These are phyloP conservation scores for Candida maris DNA, from an alignment of 805 yeast genomes.

Conservation along the genomic window DNA sequence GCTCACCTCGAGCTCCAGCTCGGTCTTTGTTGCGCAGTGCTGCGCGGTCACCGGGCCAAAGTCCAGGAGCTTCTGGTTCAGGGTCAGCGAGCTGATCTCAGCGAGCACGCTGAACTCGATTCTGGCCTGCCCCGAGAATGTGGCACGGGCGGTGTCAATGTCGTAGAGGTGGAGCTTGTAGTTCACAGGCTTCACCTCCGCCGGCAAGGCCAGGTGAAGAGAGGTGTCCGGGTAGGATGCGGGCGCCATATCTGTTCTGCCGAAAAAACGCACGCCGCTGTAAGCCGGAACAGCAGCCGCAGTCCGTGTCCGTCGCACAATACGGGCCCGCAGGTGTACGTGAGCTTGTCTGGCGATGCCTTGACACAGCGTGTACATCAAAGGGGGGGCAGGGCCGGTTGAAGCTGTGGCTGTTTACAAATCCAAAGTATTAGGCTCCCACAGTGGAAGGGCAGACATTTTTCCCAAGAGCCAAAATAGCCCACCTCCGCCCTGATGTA, in stretches of 20 bases:
- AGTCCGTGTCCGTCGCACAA: too few species aligned
- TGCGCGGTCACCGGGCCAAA: slow-evolving; percentile 25
- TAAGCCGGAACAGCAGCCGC: too few species aligned
- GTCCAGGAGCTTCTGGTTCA: slow-evolving; percentile 46
- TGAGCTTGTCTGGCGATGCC: too few species aligned
- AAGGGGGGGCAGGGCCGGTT: too few species aligned
- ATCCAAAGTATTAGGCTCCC: too few species aligned
- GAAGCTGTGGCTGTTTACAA: too few species aligned
- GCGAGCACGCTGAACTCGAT: slow-evolving; percentile 45
- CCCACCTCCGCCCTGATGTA: too few species aligned
- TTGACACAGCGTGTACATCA: too few species aligned
- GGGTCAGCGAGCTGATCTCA: slow-evolving; percentile 41
- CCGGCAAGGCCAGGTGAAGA: slow-evolving; percentile 45
- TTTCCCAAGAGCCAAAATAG: too few species aligned
- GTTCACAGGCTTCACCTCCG: slow-evolving; percentile 64
- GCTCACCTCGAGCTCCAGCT: slow-evolving; percentile 21
- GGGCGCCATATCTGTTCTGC: slow-evolving; percentile 2
- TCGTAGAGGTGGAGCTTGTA: slow-evolving; percentile 61
- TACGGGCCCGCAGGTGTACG: too few species aligned
- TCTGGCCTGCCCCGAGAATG: slow-evolving; percentile 44
- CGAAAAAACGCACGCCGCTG: neutral
- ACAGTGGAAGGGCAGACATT: too few species aligned
- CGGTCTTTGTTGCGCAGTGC: slow-evolving; percentile 23
- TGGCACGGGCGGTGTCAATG: slow-evolving; percentile 49
- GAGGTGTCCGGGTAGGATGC: slow-evolving; percentile 29